Base-by-base conservation (phyloP, 176 grass and related monocot species). In the Carex pumila region DNA sequence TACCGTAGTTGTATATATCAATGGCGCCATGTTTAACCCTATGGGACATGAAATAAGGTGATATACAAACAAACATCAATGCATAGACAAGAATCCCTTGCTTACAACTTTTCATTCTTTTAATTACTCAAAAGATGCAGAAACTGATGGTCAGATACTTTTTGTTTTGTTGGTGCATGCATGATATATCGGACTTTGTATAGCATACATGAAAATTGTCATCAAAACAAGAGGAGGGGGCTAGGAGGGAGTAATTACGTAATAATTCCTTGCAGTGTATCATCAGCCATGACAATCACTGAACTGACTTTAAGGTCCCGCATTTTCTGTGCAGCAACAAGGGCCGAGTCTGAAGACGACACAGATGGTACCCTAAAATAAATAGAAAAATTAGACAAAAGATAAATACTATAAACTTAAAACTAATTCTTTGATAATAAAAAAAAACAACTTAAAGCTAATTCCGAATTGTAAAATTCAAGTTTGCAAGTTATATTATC, bases 321-420 rank as follows among this genome's bases (percentile, higher is more conserved):
- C 95, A 94, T 94, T 55, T 84, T 94, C 90, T 93, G 92, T 6
- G 95, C 82, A 0, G 92, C 92, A 80, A 86, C 71, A 85, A 12
- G 87, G 37, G 92, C 92, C 0, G 82, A 61, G 71, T 94, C 90
- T 57, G 89, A 91, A 85, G 95, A 79, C 65, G 67, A 90, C 50
- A 98, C 89, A 25, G 83, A 15, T 85, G 89, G 90, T 84, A 90
- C 84, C 78, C 95, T 98, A 82, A 45, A 86, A 41, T 7, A 53
- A 29, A 82, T 65, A 82, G 41, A 67, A 65, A 52, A 54, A 52
- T 29, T 43, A 65, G 34, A 79, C 3, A 82, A 76, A 22, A 7
- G 0, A 7, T 34, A 7, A 8, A 4, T 70, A 84, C 32, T 52
- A 63, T 43, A 65, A 68, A 69, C 81, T 69, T 45, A 32, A 32